Base-by-base conservation (phyloP, 2,329 filamentous ascomycete species). In the Epichloe elymi region DNA sequence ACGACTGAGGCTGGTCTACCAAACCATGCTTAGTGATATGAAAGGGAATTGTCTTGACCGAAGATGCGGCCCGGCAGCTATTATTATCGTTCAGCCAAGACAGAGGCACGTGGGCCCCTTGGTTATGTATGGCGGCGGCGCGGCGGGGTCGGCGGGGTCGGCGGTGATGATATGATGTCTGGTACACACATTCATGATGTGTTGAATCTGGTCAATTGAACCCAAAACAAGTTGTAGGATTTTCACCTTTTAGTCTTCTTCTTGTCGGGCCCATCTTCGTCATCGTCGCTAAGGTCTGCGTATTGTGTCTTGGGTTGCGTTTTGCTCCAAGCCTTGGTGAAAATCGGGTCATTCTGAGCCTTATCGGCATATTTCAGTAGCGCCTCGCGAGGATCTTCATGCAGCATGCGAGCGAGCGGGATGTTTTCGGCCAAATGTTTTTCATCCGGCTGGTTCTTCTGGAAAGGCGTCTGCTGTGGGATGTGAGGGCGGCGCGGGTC, bases 281-380 rank as follows among this genome's bases (percentile, higher is more conserved):
- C 90, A 15, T 89, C 87, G 61, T 95, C 91, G 65, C 89, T 94
- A 36, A 93, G 61, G 42, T 96, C 87, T 7, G 86, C 86, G 70
- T 94, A 98, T 57, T 96, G 85, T 26, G 90, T 88, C 58, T 90
- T 84, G 0, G 93, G 93, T 70, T 97, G 91, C 38, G 89, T 97
- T 59, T 85, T 78, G 63, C 85, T 86, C 86, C 89, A 98, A 15
- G 90, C 93, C 58, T 86, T 88, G 33, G 93, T 98, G 63, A 97
- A 98, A 60, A 95, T 77, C 0, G 90, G 91, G 64, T 97, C 90
- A 64, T 88, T 91, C 68, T 95, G 82, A 12, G 90, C 89, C 63
- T 94, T 84, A 51, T 95, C 88, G 38, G 89, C 91, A 73, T 97
- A 98, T 71, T 94, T 96, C 54, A 98, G 71, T 62, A 98, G 71